phyloP scores from a whole-genome alignment of 495 filamentous ascomycete species.

The Cercophora scortea region DNA sequence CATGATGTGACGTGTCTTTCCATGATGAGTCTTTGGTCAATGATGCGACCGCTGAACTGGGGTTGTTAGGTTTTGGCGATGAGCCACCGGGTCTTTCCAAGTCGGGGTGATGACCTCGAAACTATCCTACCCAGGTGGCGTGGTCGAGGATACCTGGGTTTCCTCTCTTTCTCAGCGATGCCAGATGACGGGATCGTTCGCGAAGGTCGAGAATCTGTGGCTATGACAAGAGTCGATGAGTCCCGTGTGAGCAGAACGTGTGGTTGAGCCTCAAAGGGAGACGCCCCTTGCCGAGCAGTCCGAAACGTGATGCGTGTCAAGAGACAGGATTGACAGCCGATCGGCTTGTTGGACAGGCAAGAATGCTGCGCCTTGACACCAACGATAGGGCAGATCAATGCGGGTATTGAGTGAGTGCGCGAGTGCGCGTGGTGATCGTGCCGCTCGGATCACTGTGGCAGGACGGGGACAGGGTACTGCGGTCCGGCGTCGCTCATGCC shows the following conservation, averaged over 20 bases:
- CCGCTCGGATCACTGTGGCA: too few species aligned
- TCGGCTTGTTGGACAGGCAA: neutral
- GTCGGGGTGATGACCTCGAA: neutral
- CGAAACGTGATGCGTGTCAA: neutral
- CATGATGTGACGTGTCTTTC: conserved; percentile 14
- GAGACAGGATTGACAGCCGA: neutral
- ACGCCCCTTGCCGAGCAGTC: neutral
- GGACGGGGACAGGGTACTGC: too few species aligned
- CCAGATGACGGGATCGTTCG: too few species aligned
- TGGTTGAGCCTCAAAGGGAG: neutral
- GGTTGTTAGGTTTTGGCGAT: neutral
- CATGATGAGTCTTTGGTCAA: conserved; percentile 8
- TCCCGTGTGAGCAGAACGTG: neutral
- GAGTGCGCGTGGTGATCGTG: too few species aligned
- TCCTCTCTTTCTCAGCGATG: neutral
- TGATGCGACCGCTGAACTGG: neutral
- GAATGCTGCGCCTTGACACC: neutral
- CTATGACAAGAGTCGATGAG: too few species aligned
- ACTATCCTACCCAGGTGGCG: neutral
- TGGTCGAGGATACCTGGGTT: neutral
- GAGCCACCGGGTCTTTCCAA: conserved; percentile 1
- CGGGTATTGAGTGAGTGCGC: too few species aligned
- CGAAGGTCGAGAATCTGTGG: neutral
- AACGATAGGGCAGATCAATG: neutral
- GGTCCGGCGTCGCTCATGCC: too few species aligned